phyloP scores from a whole-genome alignment of 192 early-diverging fungal genomes.

The Tieghemiomyces parasiticus region DNA sequence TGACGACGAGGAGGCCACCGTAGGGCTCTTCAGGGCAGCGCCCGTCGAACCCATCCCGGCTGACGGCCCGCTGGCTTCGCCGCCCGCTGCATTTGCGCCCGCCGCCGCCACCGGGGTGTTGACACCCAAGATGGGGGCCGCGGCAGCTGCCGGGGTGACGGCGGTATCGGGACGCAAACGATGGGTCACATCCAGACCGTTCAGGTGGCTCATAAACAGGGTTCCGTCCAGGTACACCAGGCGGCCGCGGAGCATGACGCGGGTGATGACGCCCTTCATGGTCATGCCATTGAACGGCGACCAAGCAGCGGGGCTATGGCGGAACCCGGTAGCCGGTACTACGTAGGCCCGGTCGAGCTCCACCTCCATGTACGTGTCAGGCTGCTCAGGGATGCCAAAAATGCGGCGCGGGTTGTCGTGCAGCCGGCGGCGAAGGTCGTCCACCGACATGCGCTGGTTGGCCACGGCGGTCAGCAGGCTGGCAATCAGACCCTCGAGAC shows the following conservation, averaged over 20 bases:
- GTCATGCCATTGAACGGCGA: conserved; percentile 44
- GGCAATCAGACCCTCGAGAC: conserved; percentile 54
- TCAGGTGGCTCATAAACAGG: conserved; percentile 19
- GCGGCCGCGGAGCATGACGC: conserved; percentile 76
- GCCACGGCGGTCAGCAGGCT: conserved; percentile 70
- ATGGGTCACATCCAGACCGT: conserved; percentile 7
- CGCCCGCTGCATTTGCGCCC: too few relatives aligned
- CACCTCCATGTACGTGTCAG: conserved; percentile 89
- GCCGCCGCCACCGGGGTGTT: too few relatives aligned
- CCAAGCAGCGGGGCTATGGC: conserved; percentile 24
- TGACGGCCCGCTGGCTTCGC: background rate
- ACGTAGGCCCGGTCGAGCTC: conserved; percentile 61
- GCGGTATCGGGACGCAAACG: background rate
- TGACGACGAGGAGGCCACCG: background rate
- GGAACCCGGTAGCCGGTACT: conserved; percentile 20
- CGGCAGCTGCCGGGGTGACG: background rate
- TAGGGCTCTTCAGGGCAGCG: background rate
- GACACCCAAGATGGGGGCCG: too few relatives aligned
- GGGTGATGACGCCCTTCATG: conserved; percentile 60
- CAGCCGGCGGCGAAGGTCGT: conserved; percentile 58
- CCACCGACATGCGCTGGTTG: conserved; percentile 57
- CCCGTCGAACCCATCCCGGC: background rate
- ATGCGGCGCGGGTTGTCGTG: conserved; percentile 80
- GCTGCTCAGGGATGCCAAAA: conserved; percentile 83
- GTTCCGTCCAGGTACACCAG: conserved; percentile 79